phyloP scores from a whole-genome alignment of 1,284 basidiomycete genomes.

The Cryptococcus sp. region DNA sequence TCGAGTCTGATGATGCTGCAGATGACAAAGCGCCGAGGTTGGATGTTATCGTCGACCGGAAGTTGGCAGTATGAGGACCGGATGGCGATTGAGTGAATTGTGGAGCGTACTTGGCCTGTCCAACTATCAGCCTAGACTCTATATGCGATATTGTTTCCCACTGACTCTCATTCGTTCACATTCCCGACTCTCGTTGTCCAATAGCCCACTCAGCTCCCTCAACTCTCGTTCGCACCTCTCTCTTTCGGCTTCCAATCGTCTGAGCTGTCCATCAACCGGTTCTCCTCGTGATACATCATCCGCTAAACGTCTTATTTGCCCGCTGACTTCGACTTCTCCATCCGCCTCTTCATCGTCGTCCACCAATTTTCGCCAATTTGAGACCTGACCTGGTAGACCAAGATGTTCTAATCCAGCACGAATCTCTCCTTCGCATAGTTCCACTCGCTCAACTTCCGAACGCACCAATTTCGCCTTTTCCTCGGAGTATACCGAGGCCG shows the following conservation, averaged over 20 bases:
- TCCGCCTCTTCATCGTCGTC: slow-evolving; percentile 56
- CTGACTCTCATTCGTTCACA: slow-evolving; percentile 74
- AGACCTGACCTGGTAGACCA: slow-evolving; percentile 75
- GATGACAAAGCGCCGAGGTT: slow-evolving; percentile 74
- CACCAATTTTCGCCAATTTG: slow-evolving; percentile 72
- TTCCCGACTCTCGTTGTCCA: slow-evolving; percentile 76
- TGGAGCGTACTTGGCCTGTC: slow-evolving; percentile 75
- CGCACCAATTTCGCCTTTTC: slow-evolving; percentile 97
- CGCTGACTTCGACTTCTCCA: slow-evolving; percentile 61
- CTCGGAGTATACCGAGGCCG: slow-evolving; percentile 93
- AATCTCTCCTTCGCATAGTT: slow-evolving; percentile 78
- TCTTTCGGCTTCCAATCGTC: slow-evolving; percentile 66
- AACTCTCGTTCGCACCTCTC: slow-evolving; percentile 64
- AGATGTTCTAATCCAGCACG: slow-evolving; percentile 78
- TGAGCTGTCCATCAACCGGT: slow-evolving; percentile 57
- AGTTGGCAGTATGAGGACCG: slow-evolving; percentile 66
- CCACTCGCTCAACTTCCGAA: slow-evolving; percentile 81
- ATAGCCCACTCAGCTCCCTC: slow-evolving; percentile 61
- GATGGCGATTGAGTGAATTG: slow-evolving; percentile 88
- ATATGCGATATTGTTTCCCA: neutral
- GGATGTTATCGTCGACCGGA: slow-evolving; percentile 77
- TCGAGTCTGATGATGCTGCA: slow-evolving; percentile 74
- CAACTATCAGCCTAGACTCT: neutral
- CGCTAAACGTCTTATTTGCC: slow-evolving; percentile 72
- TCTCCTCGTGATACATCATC: slow-evolving; percentile 74